Percentiles rank a stretch among this genome's conserved stretches.
These are phyloP conservation scores for Pholiota conissans DNA, from an alignment of 768 basidiomycete genomes.

Conservation along the genomic window DNA sequence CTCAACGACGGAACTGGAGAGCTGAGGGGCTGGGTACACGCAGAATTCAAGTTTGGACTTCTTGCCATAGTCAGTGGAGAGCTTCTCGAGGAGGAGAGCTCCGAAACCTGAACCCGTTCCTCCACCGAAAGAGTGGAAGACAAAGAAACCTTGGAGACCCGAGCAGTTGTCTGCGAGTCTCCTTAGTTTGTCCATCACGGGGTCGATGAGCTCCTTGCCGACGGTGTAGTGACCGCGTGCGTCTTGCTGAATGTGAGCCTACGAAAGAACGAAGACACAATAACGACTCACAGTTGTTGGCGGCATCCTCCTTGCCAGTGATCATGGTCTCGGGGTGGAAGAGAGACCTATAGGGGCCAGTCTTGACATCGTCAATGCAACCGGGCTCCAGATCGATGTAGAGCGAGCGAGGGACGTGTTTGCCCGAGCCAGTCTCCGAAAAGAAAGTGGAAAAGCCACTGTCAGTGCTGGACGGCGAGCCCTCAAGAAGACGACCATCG, in stretches of 20 bases:
- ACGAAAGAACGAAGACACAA: conserved; percentile 1
- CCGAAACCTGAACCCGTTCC: conserved; percentile 99
- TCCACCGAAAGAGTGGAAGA: conserved; percentile 99
- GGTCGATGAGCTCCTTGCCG: conserved; percentile 97
- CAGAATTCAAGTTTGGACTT: conserved; percentile 99
- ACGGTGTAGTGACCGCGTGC: conserved; percentile 99
- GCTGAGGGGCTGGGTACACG: conserved; percentile 93
- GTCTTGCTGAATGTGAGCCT: conserved; percentile 46
- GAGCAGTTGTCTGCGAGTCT: conserved; percentile 97
- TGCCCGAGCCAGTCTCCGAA: conserved; percentile 90
- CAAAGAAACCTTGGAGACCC: conserved; percentile 99
- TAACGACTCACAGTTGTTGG: conserved; percentile 88
- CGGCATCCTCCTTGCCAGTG: conserved; percentile 98
- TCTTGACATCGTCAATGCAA: conserved; percentile 93
- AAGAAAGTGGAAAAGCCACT: conserved; percentile 98
- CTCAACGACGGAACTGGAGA: conserved; percentile 96
- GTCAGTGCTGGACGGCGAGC: conserved; percentile 68
- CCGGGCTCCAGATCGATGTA: conserved; percentile 97
- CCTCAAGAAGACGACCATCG: conserved; percentile 83
- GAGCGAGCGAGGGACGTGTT: conserved; percentile 94
- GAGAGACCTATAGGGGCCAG: conserved; percentile 86
- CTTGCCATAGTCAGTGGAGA: conserved; percentile 98
- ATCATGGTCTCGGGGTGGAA: conserved; percentile 99
- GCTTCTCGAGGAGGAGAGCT: conserved; percentile 93
- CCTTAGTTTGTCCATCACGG: conserved; percentile 95